These are phyloP conservation scores for Odonthalia washingtoniensis DNA, from an alignment of 31 red algal genomes.

Conservation along the genomic window DNA sequence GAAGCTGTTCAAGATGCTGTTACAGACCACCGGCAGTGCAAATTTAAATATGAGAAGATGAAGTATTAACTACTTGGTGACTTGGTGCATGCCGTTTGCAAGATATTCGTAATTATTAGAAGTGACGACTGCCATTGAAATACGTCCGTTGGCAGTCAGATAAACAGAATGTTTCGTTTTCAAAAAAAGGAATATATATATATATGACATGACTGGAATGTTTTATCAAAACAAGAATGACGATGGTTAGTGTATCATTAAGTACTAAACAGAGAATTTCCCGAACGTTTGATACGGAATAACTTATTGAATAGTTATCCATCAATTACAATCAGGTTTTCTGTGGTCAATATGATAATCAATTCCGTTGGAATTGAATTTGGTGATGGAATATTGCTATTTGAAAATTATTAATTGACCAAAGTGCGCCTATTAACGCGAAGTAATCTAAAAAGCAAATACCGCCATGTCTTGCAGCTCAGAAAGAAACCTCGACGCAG, in stretches of 20 bases:
- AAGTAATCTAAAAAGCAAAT: constrained; percentile 82
- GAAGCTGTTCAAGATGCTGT: constrained; percentile 56
- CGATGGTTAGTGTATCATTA: too few species aligned
- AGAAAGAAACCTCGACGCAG: constrained; percentile 61
- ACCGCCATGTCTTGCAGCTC: constrained; percentile 86
- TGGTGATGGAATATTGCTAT: too few species aligned
- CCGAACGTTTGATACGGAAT: too few species aligned
- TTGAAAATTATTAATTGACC: constrained; percentile 74
- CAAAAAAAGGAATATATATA: too few species aligned
- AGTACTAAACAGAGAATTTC: too few species aligned
- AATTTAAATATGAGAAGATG: background rate
- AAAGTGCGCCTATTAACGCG: constrained; percentile 74
- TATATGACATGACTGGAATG: too few species aligned
- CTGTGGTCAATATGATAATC: too few species aligned
- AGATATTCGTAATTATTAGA: constrained; percentile 75
- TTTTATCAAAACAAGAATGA: too few species aligned
- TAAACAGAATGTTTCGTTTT: constrained; percentile 88
- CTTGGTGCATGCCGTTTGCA: constrained; percentile 91
- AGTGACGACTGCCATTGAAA: constrained; percentile 90
- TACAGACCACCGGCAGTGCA: constrained; percentile 67
- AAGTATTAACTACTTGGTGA: constrained; percentile 48
- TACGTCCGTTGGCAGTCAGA: constrained; percentile 90
- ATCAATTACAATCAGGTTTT: too few species aligned
- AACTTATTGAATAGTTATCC: too few species aligned
- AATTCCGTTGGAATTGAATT: too few species aligned